Base-by-base conservation (phyloP, 1,284 basidiomycete genomes). In the Pseudozyma sp. region DNA sequence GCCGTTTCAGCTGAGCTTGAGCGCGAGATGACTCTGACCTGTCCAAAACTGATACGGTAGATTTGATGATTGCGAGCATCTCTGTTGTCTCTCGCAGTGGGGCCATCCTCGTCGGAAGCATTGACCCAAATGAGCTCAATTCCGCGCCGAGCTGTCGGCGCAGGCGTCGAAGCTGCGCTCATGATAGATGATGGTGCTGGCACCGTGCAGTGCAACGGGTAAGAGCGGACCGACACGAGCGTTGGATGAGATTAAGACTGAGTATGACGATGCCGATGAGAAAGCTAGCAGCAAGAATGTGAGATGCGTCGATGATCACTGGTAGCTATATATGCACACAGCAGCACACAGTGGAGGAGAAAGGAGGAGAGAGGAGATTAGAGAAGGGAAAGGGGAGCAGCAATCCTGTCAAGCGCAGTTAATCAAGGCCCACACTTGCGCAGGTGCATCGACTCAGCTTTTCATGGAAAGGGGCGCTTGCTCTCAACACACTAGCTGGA, bases 51-150 rank as follows among this genome's bases (percentile, higher is more conserved):
- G 14, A 73, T 54, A 14, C 60, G 54, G 16, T 60, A 25, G 34
- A 61, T 40, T 13, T 45, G 52, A n/a, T 52, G n/a, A 14, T 45
- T 14, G 9, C 13, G 6, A 6, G 61, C 34, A 5, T 64, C 43
- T 18, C 19, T 12, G 21, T 25, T 16, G 21, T 34, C 44, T 16
- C 10, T 39, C 5, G 34, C 8, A 16, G 49, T 52, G 9, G 70
- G 65, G 8, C 70, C 70, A 11, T 12, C 38, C 7, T 57, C 25
- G 3, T 31, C 39, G 8, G 70, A 73, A 0, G 65, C 36, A 34
- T 73, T 73, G 53, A 65, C 52, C 70, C 70, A 73, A 21, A 64
- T 45, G 14, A 73, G 59, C 52, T 73, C 70, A 34, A 65, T 12
- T 9, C 53, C 68, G 45, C 21, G 18, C 12, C 21, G 8, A 8